phyloP scores from a whole-genome alignment of 768 basidiomycete species.

The Russula vinacea region DNA sequence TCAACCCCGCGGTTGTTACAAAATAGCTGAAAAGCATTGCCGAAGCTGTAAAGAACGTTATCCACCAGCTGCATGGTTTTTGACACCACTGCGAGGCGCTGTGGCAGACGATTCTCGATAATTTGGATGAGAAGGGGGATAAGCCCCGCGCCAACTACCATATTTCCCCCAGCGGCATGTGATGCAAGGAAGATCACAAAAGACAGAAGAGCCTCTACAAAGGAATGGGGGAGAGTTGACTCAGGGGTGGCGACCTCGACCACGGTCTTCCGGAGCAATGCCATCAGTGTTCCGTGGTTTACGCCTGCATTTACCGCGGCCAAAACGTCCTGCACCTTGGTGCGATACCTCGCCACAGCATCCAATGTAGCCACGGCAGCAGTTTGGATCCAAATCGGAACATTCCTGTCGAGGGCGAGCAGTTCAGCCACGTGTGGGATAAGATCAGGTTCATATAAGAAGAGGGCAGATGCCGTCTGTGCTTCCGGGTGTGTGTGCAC shows the following conservation, averaged over 20 bases:
- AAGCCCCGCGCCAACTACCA: slow-evolving; percentile 93
- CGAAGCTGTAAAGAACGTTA: slow-evolving; percentile 85
- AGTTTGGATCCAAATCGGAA: slow-evolving; percentile 72
- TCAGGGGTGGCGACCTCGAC: slow-evolving; percentile 64
- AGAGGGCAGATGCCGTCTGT: slow-evolving; percentile 74
- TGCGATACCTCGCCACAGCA: slow-evolving; percentile 80
- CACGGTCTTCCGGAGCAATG: slow-evolving; percentile 78
- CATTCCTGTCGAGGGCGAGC: slow-evolving; percentile 71
- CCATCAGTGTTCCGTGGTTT: slow-evolving; percentile 93
- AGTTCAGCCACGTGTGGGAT: slow-evolving; percentile 86
- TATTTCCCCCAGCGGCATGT: slow-evolving; percentile 80
- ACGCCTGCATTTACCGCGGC: slow-evolving; percentile 92
- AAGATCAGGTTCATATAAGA: slow-evolving; percentile 93
- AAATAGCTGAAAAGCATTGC: slow-evolving; percentile 84
- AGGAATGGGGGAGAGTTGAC: slow-evolving; percentile 65
- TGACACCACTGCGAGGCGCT: slow-evolving; percentile 71
- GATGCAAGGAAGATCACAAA: slow-evolving; percentile 87
- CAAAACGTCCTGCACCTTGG: slow-evolving; percentile 80
- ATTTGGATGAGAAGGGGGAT: slow-evolving; percentile 87
- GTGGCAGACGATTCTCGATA: slow-evolving; percentile 70
- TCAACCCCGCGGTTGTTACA: slow-evolving; percentile 82
- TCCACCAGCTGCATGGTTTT: slow-evolving; percentile 92
- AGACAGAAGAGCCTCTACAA: slow-evolving; percentile 78
- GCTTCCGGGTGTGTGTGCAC: slow-evolving; percentile 82
- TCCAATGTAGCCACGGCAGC: slow-evolving; percentile 89